Evolutionary conservation across 2,329 filamentous ascomycete species (phyloP).

Genomic region (Ophiostoma fasciatum): DNA sequence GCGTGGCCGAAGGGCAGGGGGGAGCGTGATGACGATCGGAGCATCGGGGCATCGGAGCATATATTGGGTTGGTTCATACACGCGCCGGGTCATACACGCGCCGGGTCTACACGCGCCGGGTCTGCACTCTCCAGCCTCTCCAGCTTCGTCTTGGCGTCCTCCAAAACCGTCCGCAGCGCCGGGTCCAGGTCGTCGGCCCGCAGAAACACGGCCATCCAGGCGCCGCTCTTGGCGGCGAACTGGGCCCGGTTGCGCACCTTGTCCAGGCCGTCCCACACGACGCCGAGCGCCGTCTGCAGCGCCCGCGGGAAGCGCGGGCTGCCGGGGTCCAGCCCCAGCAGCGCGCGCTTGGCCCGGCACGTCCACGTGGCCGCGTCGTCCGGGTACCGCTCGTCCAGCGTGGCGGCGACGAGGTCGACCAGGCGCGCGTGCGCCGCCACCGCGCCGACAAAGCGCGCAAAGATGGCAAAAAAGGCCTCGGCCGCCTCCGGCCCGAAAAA

Average conservation of each 20-base stretch:
- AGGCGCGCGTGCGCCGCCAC: constrained; percentile 52
- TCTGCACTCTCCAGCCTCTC: constrained; percentile 15
- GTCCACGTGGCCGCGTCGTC: constrained; percentile 47
- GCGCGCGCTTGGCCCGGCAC: constrained; percentile 56
- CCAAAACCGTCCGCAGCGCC: constrained; percentile 39
- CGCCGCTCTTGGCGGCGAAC: constrained; percentile 32
- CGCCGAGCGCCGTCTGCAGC: constrained; percentile 48
- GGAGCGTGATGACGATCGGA: no score
- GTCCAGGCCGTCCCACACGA: constrained; percentile 38
- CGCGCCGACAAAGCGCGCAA: constrained; percentile 48
- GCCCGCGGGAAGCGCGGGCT: constrained; percentile 60
- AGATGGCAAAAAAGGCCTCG: constrained; percentile 67
- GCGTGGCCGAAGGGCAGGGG: constrained; percentile 37
- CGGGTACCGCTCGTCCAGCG: constrained; percentile 45
- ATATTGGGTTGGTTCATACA: no score
- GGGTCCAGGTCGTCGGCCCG: constrained; percentile 35
- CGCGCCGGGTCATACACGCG: no score
- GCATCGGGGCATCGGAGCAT: no score
- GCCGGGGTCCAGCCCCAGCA: constrained; percentile 47
- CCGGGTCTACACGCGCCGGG: no score
- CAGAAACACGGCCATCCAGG: constrained; percentile 41
- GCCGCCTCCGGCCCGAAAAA: constrained; percentile 52
- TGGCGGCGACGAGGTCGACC: constrained; percentile 56
- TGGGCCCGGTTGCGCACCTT: constrained; percentile 29
- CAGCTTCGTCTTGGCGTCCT: constrained; percentile 30